These are phyloP conservation scores for Aspergillus cavernicola DNA, from an alignment of 495 filamentous ascomycete genomes.

Conservation along the genomic window DNA sequence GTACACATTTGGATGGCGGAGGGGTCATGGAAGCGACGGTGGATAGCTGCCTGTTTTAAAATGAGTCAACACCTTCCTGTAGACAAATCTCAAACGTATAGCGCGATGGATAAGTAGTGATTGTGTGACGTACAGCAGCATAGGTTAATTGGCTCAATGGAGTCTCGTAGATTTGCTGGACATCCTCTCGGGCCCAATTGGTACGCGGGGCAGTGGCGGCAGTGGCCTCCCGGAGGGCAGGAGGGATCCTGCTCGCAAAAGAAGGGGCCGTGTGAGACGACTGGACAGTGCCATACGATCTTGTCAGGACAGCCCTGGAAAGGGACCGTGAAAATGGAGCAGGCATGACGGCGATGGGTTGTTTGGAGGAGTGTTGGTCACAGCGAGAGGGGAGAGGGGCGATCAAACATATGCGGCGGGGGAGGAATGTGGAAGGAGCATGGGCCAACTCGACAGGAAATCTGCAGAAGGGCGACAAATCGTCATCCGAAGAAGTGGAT, in stretches of 20 bases:
- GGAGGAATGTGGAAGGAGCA: slow-evolving; percentile 2
- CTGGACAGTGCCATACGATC: slow-evolving; percentile 47
- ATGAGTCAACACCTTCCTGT: too few species aligned
- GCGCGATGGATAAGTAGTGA: too few species aligned
- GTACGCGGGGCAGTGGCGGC: slow-evolving; percentile 55
- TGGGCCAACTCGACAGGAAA: background rate
- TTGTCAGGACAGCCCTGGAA: slow-evolving; percentile 25
- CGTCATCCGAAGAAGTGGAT: background rate
- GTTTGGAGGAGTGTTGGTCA: background rate
- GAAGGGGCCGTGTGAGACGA: slow-evolving; percentile 31
- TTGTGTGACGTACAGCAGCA: slow-evolving; percentile 57
- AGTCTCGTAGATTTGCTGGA: slow-evolving; percentile 69
- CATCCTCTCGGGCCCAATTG: slow-evolving; percentile 76
- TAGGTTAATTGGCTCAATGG: slow-evolving; percentile 73
- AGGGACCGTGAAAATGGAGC: slow-evolving; percentile 26
- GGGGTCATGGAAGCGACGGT: slow-evolving; percentile 78
- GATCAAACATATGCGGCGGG: slow-evolving; percentile 3
- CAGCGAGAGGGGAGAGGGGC: background rate
- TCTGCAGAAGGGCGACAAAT: background rate
- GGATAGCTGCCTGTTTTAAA: slow-evolving; percentile 58
- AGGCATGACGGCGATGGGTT: slow-evolving; percentile 26
- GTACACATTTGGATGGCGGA: slow-evolving; percentile 82
- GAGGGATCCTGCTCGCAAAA: slow-evolving; percentile 32
- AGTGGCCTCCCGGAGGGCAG: slow-evolving; percentile 50
- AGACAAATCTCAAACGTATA: too few species aligned